Evolutionary conservation across 805 yeast species (phyloP), one percentile per base, ranked within the genome.

Genomic region (Kuraishia ogatae): DNA sequence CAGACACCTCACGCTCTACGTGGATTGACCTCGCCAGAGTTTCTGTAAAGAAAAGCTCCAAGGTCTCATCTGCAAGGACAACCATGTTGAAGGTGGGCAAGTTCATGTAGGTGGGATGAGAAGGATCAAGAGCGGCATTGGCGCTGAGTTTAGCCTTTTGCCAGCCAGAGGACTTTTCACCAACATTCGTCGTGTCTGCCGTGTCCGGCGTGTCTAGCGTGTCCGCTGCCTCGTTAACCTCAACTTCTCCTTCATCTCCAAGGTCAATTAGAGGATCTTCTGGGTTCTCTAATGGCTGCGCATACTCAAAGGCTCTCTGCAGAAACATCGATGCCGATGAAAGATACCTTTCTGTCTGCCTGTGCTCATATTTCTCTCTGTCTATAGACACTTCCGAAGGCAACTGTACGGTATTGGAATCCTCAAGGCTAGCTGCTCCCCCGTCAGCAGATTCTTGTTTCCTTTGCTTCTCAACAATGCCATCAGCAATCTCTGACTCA

Each of bases 61-160:
- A 87, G 0, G 97, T 88, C 64, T 91, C 98, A 66, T 92, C 97
- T 0, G 98, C 97, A 5, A 93, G 73, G 5, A 94, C 73, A 1
- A 94, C 96, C 99, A 93, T 93, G 58, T 98, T 75, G 71, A 93
- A 93, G 0, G 97, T 91, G 0, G 98, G 89, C 19, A 90, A 72
- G 54, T 87, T 88, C 53, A 92, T 77, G 56, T 73, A 82, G 10
- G 85, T 82, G 1, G 96, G 96, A 35, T 84, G 80, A 35, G 80
- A 76, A 2, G 97, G 97, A 64, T 90, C 89, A 46, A 90, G 71
- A 0, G 96, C 97, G 3, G 83, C 89, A 64, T 91, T 90, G 52
- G 89, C 90, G 26, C 75, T 75, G 49, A 81, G 58, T 21, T 69
- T 64, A 15, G 43, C 6, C n/a, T 35, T 35, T 8, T 35, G 43